phyloP scores from a whole-genome alignment of 352 stramenopile species.

The Aphanomyces astaci region DNA sequence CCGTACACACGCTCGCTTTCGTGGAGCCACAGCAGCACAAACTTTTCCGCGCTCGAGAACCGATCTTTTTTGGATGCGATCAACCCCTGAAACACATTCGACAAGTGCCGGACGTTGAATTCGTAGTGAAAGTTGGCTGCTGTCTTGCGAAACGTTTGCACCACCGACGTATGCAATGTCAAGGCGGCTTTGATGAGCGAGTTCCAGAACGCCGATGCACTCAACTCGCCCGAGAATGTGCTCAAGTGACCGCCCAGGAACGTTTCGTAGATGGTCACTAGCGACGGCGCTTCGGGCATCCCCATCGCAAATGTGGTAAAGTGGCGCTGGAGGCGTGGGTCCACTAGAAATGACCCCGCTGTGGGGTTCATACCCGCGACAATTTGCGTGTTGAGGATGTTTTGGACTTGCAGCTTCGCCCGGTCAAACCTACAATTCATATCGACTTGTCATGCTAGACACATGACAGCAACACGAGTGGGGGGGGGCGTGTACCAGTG shows the following conservation, averaged over 20 bases:
- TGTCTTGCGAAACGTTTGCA: constrained; percentile 91
- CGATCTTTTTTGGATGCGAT: constrained; percentile 90
- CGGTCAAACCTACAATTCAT: constrained; percentile 63
- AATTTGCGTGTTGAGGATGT: constrained; percentile 93
- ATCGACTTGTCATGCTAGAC: not conserved
- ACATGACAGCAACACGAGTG: too few relatives aligned
- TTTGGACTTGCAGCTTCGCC: constrained; percentile 88
- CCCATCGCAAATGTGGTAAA: constrained; percentile 95
- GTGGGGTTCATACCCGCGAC: constrained; percentile 95
- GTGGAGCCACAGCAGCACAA: constrained; percentile 93
- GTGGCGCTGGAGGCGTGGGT: constrained; percentile 91
- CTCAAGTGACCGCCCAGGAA: constrained; percentile 92
- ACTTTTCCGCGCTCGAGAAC: constrained; percentile 89
- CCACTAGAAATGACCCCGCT: constrained; percentile 90
- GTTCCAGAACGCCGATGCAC: constrained; percentile 78
- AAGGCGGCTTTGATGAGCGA: constrained; percentile 91
- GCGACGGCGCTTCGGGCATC: constrained; percentile 87
- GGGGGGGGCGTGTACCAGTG: constrained; percentile 58
- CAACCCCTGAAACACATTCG: constrained; percentile 94
- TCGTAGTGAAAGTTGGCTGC: constrained; percentile 97
- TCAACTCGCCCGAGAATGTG: constrained; percentile 84
- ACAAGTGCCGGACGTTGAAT: constrained; percentile 95
- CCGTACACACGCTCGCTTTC: constrained; percentile 95
- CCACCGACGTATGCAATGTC: constrained; percentile 85
- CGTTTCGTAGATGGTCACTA: constrained; percentile 95